phyloP scores from a whole-genome alignment of 441 rosid genomes.

The Macaranga tanarius region DNA sequence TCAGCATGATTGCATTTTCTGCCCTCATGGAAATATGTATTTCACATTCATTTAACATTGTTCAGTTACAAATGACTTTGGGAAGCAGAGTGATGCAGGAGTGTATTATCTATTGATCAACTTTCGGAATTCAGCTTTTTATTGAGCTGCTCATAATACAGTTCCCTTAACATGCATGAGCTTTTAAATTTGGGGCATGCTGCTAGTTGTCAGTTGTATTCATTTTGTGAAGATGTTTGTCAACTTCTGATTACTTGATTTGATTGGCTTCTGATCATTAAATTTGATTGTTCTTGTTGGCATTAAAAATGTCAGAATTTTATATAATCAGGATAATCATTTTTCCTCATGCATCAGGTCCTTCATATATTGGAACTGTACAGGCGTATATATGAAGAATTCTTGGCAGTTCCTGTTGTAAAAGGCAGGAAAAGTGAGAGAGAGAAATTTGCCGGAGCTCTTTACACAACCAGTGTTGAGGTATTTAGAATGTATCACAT shows the following conservation, averaged over 20 bases:
- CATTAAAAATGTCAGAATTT: neutral
- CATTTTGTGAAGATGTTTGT: neutral
- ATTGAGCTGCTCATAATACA: neutral
- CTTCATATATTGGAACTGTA: constrained; percentile 90
- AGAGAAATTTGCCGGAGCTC: constrained; percentile 99
- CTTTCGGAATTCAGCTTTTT: neutral
- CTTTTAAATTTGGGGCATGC: neutral
- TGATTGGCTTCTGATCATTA: neutral
- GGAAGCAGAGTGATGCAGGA: neutral
- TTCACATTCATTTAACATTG: constrained; percentile 4
- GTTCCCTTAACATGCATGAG: neutral
- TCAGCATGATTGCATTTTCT: neutral
- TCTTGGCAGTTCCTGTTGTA: constrained; percentile 84
- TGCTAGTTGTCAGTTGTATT: neutral
- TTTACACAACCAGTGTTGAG: constrained; percentile 97
- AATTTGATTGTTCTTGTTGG: neutral
- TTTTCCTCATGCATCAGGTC: constrained; percentile 50
- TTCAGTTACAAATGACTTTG: neutral
- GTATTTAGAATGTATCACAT: constrained; percentile 44
- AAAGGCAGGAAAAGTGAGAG: constrained; percentile 96
- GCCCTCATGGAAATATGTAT: neutral
- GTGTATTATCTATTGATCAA: neutral
- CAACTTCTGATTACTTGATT: neutral
- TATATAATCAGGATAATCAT: neutral
- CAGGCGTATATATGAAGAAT: constrained; percentile 86